These are phyloP conservation scores for Fusarium transvaalense DNA, from an alignment of 2,329 filamentous ascomycete genomes.

Conservation along the genomic window DNA sequence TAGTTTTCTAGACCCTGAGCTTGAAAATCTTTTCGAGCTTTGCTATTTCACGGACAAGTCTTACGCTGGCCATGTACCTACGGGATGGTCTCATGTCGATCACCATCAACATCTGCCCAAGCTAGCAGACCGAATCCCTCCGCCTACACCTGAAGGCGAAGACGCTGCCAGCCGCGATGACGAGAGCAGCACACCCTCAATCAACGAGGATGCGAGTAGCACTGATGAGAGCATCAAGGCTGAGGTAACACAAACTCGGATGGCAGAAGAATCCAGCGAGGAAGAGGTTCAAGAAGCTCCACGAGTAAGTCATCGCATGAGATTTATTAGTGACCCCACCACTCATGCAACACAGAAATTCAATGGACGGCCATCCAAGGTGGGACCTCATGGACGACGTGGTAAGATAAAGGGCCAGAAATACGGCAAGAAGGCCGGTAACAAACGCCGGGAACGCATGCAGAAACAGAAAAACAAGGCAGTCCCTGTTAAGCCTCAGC, in stretches of 20 bases:
- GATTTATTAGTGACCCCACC: neutral
- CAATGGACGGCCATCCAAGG: constrained; percentile 45
- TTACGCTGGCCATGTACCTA: constrained; percentile 71
- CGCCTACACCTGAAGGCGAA: constrained; percentile 58
- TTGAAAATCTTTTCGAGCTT: constrained; percentile 82
- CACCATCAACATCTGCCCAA: constrained; percentile 70
- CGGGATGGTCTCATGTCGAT: constrained; percentile 75
- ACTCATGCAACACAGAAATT: constrained; percentile 28
- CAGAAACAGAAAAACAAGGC: constrained; percentile 56
- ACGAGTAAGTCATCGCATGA: constrained; percentile 43
- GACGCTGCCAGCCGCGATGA: constrained; percentile 63
- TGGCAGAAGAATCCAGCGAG: constrained; percentile 70
- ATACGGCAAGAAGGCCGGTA: constrained; percentile 63
- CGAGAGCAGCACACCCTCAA: constrained; percentile 62
- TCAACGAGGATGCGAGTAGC: constrained; percentile 64
- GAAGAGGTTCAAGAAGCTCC: constrained; percentile 58
- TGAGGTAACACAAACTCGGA: constrained; percentile 61
- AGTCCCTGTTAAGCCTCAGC: constrained; percentile 51
- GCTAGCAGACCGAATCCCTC: constrained; percentile 61
- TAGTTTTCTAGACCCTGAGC: constrained; percentile 70
- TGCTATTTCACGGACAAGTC: constrained; percentile 69
- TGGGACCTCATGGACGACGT: constrained; percentile 57
- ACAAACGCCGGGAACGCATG: constrained; percentile 61
- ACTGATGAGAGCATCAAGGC: constrained; percentile 61
- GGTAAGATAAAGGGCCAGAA: constrained; percentile 63